A percentile compares a stretch with the other conserved stretches of the same genome.
Evolutionary conservation across 306 rosid genomes (phyloP).

Genomic region (Mimosa bimucronata): DNA sequence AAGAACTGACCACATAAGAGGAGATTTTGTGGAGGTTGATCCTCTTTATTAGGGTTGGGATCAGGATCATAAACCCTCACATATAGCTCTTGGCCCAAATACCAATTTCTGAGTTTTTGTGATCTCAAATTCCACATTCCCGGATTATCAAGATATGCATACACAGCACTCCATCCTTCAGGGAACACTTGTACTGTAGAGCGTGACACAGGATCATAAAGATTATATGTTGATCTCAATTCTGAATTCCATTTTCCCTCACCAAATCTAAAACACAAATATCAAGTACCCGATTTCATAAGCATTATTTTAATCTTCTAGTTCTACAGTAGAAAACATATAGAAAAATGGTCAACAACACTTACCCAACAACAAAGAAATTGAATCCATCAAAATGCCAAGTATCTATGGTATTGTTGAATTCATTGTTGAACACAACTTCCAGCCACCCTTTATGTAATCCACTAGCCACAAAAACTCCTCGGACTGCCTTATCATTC

Average conservation of each 20-base stretch:
- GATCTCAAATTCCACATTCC: constrained; percentile 95
- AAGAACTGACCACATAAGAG: constrained; percentile 69
- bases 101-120: constrained; percentile 68
- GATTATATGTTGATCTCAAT: constrained; percentile 48
- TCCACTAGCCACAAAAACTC: constrained; percentile 67
- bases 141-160: constrained; percentile 81
- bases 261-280: constrained; percentile 47
- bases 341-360: neutral
- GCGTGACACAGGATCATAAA: constrained; percentile 57
- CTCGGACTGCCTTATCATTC: constrained; percentile 45
- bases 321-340: neutral
- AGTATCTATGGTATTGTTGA: constrained; percentile 52
- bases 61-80: constrained; percentile 64
- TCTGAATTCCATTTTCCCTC: constrained; percentile 52
- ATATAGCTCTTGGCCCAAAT: constrained; percentile 74
- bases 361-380: constrained; percentile 77
- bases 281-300: neutral
- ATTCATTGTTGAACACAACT: constrained; percentile 59
- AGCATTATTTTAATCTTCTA: neutral
- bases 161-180: constrained; percentile 74
- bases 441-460: constrained; percentile 74
- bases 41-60: constrained; percentile 73
- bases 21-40: constrained; percentile 61
- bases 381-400: constrained; percentile 91
- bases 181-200: constrained; percentile 74